These are phyloP conservation scores for Coemansia sp. DNA, from an alignment of 192 early-diverging fungal species.

Conservation along the genomic window DNA sequence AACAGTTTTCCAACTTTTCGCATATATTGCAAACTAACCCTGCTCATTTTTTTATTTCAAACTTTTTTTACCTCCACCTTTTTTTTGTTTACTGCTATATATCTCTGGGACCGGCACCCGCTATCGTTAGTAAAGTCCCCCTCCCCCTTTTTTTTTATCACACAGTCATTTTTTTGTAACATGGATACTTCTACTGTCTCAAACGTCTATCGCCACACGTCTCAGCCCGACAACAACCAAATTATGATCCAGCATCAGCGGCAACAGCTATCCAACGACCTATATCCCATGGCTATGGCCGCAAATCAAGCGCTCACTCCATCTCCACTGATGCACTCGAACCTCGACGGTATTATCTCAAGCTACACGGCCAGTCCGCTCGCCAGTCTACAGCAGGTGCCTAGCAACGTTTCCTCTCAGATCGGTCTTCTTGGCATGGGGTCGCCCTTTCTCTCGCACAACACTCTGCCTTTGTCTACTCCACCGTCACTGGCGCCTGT, in stretches of 20 bases:
- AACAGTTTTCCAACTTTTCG: neutral
- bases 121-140: neutral
- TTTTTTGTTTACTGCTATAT: neutral
- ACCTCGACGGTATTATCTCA: neutral
- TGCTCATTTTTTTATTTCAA: neutral
- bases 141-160: neutral
- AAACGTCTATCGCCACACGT: neutral
- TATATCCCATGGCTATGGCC: neutral
- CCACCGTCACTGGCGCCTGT: too few relatives aligned
- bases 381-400: neutral
- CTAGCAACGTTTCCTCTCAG: neutral
- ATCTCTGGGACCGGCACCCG: too few relatives aligned
- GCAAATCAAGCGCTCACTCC: neutral
- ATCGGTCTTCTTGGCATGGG: neutral
- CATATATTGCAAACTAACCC: neutral
- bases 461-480: neutral
- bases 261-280: neutral
- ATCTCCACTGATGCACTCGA: neutral
- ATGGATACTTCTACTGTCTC: neutral
- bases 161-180: neutral
- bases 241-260: neutral
- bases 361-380: slow-evolving; percentile 5
- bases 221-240: neutral
- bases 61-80: neutral
- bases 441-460: neutral